These are phyloP conservation scores for Lactarius trivialis DNA, from an alignment of 768 basidiomycete species.

Conservation along the genomic window DNA sequence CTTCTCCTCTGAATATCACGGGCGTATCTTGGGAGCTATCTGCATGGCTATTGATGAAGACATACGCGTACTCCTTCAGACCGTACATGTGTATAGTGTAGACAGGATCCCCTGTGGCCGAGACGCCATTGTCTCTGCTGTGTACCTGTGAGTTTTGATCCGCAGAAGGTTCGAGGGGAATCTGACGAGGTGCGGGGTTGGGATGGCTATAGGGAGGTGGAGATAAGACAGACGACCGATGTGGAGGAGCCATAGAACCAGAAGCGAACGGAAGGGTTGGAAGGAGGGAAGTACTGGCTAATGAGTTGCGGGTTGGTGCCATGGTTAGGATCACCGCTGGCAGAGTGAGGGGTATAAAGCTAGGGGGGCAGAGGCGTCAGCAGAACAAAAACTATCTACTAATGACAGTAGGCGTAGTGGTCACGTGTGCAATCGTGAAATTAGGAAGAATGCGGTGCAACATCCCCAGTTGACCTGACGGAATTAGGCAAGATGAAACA, in stretches of 20 bases:
- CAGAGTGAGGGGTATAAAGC: background rate
- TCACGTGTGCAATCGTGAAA: background rate
- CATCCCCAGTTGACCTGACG: too few species aligned
- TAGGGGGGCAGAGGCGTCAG: background rate
- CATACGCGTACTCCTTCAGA: conserved; percentile 6
- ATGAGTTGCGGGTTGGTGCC: background rate
- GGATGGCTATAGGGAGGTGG: background rate
- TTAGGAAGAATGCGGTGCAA: background rate
- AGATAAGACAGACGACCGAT: background rate
- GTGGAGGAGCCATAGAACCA: background rate
- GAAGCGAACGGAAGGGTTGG: background rate
- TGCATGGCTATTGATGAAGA: conserved; percentile 14
- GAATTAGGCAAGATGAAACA: background rate
- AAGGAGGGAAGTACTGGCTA: background rate
- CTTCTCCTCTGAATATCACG: conserved; percentile 11
- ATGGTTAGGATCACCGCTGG: background rate
- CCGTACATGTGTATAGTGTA: background rate
- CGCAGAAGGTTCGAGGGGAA: background rate
- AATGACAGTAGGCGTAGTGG: background rate
- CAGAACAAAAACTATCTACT: background rate
- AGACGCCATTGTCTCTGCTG: background rate
- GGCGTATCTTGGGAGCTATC: background rate
- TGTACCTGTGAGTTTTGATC: background rate
- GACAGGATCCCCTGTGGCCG: background rate
- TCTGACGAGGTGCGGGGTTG: background rate